phyloP scores from a whole-genome alignment of 805 yeast species.

The Metschnikowia cerradonensis region DNA sequence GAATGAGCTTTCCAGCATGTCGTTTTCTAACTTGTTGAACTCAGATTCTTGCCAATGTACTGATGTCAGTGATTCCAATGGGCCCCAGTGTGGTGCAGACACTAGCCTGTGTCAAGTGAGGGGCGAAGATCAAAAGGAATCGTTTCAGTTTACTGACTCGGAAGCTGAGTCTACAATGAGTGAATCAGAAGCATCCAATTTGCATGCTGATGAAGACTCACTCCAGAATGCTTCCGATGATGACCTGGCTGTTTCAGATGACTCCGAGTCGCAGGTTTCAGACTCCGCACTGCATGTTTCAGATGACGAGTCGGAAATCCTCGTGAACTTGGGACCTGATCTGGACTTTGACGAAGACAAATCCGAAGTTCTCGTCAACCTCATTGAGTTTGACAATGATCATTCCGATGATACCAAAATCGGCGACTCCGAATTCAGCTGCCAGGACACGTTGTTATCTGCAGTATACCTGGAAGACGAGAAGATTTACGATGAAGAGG shows the following conservation, averaged over 20 bases:
- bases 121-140: too few species aligned
- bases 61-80: background rate
- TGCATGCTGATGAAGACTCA: background rate
- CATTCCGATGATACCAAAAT: background rate
- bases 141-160: background rate
- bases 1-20: background rate
- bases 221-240: background rate
- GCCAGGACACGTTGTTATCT: too few species aligned
- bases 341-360: background rate
- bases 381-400: background rate
- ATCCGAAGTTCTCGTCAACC: background rate
- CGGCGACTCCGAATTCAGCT: background rate
- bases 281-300: background rate
- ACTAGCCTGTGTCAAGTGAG: background rate
- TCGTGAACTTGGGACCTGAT: background rate
- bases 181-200: background rate
- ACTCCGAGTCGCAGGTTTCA: too few species aligned
- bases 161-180: background rate
- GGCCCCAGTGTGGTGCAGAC: background rate
- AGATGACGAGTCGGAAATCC: background rate
- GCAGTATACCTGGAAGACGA: too few species aligned
- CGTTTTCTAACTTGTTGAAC: background rate
- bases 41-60: slow-evolving; percentile 2
- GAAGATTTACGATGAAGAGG: too few species aligned
- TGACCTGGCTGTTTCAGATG: too few species aligned